Base-by-base conservation (phyloP, 1,139 yeast species). In the Kodamaea alishanica region DNA sequence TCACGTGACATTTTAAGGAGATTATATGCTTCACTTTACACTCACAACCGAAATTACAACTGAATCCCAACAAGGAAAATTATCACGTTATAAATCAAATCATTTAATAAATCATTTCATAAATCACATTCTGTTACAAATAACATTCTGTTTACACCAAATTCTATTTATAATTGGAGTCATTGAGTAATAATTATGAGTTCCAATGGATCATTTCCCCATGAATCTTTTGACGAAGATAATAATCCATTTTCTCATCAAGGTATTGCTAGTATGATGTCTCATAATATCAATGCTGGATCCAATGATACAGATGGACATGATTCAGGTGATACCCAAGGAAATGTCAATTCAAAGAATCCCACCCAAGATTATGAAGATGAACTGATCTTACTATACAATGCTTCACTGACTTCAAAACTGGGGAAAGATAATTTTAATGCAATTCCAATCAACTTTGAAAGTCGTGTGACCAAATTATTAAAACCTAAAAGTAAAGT, bases 161-260 rank as follows among this genome's bases (percentile, higher is more conserved):
- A 26, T 20, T 15, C 20, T 15, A 4, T 15, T 15, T 15, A 15
- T 4, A 15, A 15, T 15, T 15, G 20, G 20, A 15, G 4, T 15
- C 20, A 15, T 15, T 26, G 26, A 23, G 34, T 11, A 35, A 22
- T 25, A 7, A 26, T 15, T 3, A 15, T 15, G 20, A 15, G 4
- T 3, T 26, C 28, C 28, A 26, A 9, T 26, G 28, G n/a, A 26
- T 26, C 28, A 26, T n/a, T 26, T 26, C 20, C 20, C 20, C 20
- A 15, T 15, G 20, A 15, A 3, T 15, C 20, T 3, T 15, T 46
- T 37, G 49, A 73, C 30, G 80, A 75, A 48, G 78, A 75, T 46
- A 75, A 75, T 55, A 75, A 73, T 47, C 81, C 81, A 3, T 73
- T 74, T 41, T 59, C 71, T n/a, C 63, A 61, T 36, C 60, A 55